Conservation (phyloP, 225 moss, liverwort and hornwort genomes). For the Bryoerythrophyllum caledonicum region DNA sequence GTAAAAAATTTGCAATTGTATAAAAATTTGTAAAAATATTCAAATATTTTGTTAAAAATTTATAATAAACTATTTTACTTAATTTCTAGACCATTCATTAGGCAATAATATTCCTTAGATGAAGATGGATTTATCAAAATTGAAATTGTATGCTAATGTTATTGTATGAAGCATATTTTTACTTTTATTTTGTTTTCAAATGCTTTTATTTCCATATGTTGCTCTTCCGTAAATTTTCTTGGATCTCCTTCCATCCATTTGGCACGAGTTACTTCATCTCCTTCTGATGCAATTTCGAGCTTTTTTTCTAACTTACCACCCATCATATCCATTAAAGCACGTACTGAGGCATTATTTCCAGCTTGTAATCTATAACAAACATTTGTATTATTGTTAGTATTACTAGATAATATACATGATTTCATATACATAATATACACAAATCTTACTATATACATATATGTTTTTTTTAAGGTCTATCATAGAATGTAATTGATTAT, state of each 20-base stretch:
- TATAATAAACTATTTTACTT: too few species aligned
- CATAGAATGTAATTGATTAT: too few species aligned
- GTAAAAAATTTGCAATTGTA: too few species aligned
- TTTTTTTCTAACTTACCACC: conserved; percentile 86
- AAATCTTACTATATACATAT: too few species aligned
- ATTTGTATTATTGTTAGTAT: background rate
- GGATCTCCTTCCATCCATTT: conserved; percentile 92
- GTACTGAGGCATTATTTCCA: conserved; percentile 57
- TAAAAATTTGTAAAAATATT: too few species aligned
- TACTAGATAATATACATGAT: too few species aligned
- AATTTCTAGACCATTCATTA: too few species aligned
- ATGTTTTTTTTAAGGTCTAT: too few species aligned
- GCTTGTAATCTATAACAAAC: conserved; percentile 41
- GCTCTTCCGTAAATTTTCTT: conserved; percentile 83
- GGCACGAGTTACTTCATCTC: conserved; percentile 60
- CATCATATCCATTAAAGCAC: conserved; percentile 94
- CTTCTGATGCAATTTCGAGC: conserved; percentile 58
- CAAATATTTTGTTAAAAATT: too few species aligned
- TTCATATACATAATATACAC: too few species aligned
- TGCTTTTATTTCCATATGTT: conserved; percentile 75
- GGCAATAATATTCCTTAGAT: too few species aligned
- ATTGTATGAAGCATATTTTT: rapidly evolving
- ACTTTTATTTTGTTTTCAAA: conserved; percentile 82
- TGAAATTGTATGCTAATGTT: rapidly evolving
- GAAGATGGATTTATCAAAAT: background rate